Conservation (phyloP, 257 asterid species). For the Rauvolfia tetraphylla region DNA sequence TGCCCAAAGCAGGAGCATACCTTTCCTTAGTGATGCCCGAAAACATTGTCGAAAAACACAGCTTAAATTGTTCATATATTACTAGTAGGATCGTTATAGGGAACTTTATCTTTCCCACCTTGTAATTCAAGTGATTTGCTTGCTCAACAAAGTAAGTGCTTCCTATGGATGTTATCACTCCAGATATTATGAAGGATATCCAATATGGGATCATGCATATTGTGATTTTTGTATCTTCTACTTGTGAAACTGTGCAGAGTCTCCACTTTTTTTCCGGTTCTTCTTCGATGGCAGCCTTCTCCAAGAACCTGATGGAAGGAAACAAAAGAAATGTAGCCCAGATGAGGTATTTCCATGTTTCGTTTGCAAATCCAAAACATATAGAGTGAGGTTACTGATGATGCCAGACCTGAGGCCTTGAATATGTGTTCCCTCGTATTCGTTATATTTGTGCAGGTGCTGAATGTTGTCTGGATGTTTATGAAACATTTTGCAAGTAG, state of each 20-base stretch:
- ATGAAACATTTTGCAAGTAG: slow-evolving; percentile 24
- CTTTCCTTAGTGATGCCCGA: background rate
- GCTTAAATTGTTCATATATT: slow-evolving; percentile 4
- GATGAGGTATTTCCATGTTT: no score
- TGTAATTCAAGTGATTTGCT: slow-evolving; percentile 28
- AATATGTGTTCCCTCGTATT: background rate
- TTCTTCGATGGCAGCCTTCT: slow-evolving; percentile 55
- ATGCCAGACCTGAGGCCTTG: slow-evolving; percentile 7
- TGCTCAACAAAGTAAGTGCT: slow-evolving; percentile 49
- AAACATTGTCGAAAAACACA: background rate
- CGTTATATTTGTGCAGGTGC: slow-evolving; percentile 14
- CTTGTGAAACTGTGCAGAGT: slow-evolving; percentile 41
- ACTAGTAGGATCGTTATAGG: slow-evolving; percentile 33
- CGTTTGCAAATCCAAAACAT: no score
- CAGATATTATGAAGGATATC: slow-evolving; percentile 37
- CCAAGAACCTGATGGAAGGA: slow-evolving; percentile 32
- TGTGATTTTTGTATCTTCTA: slow-evolving; percentile 45
- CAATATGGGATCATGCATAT: slow-evolving; percentile 37
- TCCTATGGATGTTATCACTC: slow-evolving; percentile 31
- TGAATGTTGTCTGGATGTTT: slow-evolving; percentile 18
- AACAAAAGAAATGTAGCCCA: no score
- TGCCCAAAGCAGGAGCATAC: slow-evolving; percentile 34
- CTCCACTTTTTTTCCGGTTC: slow-evolving; percentile 30
- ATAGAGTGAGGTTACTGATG: no score
- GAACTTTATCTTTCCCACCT: slow-evolving; percentile 24